Evolutionary conservation across 176 grass and related monocot genomes (phyloP).

Genomic region (Secale cereale): DNA sequence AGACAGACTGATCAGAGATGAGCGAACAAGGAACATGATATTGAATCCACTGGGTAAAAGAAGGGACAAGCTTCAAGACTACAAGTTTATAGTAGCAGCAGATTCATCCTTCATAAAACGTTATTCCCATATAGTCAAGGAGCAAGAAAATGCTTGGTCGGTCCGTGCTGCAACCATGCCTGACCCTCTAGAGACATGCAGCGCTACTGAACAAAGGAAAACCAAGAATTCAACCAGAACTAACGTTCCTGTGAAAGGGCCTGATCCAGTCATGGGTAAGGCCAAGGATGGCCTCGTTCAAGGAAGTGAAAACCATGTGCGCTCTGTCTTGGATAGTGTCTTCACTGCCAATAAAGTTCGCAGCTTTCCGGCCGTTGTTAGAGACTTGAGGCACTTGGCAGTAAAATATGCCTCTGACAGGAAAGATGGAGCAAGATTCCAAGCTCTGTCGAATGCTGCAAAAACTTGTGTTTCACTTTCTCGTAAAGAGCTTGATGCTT

Average conservation of each 20-base stretch:
- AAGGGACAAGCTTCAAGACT: conserved; percentile 43
- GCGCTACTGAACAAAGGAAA: conserved; percentile 7
- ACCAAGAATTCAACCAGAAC: conserved; percentile 24
- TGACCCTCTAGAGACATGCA: neutral
- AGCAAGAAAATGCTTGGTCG: conserved; percentile 60
- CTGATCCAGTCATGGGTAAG: conserved; percentile 29
- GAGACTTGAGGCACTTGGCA: conserved; percentile 58
- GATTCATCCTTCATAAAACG: conserved; percentile 56
- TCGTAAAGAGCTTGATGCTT: conserved; percentile 30
- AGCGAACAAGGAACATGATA: conserved; percentile 4
- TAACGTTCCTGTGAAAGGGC: conserved; percentile 15
- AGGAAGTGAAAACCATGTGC: conserved; percentile 37
- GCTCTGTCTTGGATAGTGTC: conserved; percentile 35
- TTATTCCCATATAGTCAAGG: conserved; percentile 49
- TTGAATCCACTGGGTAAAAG: conserved; percentile 38
- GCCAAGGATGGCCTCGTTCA: conserved; percentile 26
- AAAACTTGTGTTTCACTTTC: conserved; percentile 37
- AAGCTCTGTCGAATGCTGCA: conserved; percentile 51
- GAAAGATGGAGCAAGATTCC: conserved; percentile 48
- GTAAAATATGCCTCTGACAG: conserved; percentile 45
- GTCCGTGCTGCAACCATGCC: conserved; percentile 10
- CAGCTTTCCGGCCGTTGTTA: conserved; percentile 53
- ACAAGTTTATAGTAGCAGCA: conserved; percentile 49
- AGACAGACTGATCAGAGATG: neutral
- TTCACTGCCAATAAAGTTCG: conserved; percentile 52